These are phyloP conservation scores for Myochromella boudieri DNA, from an alignment of 768 basidiomycete genomes.

Conservation along the genomic window DNA sequence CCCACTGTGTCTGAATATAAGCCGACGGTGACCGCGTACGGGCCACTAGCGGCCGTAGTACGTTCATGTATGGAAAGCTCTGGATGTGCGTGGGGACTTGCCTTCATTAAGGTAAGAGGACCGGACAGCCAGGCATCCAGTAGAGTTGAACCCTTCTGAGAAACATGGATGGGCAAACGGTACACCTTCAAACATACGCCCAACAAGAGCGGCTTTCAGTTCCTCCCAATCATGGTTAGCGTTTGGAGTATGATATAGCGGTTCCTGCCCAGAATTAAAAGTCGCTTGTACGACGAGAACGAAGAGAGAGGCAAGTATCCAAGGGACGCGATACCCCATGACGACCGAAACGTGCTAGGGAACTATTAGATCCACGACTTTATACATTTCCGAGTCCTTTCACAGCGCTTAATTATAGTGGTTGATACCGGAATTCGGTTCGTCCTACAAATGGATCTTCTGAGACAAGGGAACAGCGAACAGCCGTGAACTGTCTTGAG, in stretches of 20 bases:
- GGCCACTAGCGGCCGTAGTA: constrained; percentile 1
- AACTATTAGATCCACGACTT: too few relatives aligned
- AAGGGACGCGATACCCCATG: neutral
- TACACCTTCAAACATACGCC: constrained; percentile 18
- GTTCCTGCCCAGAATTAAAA: constrained; percentile 9
- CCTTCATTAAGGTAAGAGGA: constrained; percentile 21
- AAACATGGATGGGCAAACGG: constrained; percentile 26
- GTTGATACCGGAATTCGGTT: too few relatives aligned
- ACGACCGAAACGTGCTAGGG: too few relatives aligned
- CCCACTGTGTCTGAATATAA: constrained; percentile 48
- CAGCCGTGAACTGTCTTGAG: too few relatives aligned
- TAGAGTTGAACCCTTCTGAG: constrained; percentile 15
- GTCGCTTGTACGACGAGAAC: too few relatives aligned
- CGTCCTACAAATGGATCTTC: too few relatives aligned
- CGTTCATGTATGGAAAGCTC: constrained; percentile 9
- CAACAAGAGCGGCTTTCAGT: constrained; percentile 12
- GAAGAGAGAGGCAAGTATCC: neutral
- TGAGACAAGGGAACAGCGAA: too few relatives aligned
- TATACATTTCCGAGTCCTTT: too few relatives aligned
- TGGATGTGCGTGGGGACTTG: neutral
- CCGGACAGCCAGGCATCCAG: constrained; percentile 15
- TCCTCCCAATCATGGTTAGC: constrained; percentile 23
- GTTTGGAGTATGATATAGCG: constrained; percentile 3
- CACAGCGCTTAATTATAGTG: too few relatives aligned
- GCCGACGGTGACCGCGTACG: constrained; percentile 23